Evolutionary conservation across 768 basidiomycete species (phyloP), one percentile per base, ranked within the genome.

Genomic region (Lactarius quietus): DNA sequence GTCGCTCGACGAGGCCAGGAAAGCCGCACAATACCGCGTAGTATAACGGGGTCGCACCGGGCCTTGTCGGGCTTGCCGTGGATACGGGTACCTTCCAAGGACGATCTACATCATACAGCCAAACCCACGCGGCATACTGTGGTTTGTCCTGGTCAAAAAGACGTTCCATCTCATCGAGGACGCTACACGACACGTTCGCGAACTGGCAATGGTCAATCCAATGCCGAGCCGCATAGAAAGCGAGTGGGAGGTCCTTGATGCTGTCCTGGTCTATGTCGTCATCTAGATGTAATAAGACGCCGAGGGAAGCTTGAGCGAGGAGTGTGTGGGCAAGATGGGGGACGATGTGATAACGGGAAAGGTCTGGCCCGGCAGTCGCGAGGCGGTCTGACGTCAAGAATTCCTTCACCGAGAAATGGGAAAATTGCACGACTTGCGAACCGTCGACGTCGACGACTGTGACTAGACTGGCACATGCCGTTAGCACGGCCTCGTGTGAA

Each of bases 321-420:
- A 57, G 18, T 10, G 56, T 39, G 23, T 57, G 56, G 3, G 56
- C 35, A 14, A 33, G 23, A 8, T 9, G 29, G n/a, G 56, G 56
- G 15, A 35, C 2, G 23, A 57, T 17, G 12, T 38, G 56, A 26
- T 36, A 57, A 3, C 56, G 56, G 23, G 56, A 57, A 15, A 57
- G 33, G 1, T 38, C 33, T 18, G 0, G 20, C 3, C 15, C n/a
- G 23, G 56, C 56, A 7, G n/a, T 28, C 26, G 36, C 36, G 36
- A 57, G 56, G 6, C 56, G 56, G 7, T 38, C 35, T 0, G 54
- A 55, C 3, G 54, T 55, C 54, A 55, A 20, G 54, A 55, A 55
- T 17, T 51, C 48, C n/a, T 51, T 51, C 48, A 51, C 48, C 48
- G 48, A 51, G n/a, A 51, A 51, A 51, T 51, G 48, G 12, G 48